A percentile compares a stretch with the other conserved stretches of the same genome.
Conservation (phyloP, 441 rosid species). For the Brassica hybrid region DNA sequence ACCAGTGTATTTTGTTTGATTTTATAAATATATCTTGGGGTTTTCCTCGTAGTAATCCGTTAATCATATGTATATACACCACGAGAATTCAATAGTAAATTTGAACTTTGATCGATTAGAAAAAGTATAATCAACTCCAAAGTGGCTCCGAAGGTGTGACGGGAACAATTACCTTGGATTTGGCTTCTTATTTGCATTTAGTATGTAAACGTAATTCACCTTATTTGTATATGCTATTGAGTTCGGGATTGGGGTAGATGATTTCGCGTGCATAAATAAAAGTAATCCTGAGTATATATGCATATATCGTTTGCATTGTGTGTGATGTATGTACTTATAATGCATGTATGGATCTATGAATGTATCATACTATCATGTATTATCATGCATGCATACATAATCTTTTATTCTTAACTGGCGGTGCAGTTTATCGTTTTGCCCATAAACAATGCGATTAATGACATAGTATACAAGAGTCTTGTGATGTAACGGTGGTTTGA, state of each 20-base stretch:
- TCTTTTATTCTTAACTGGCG: not conserved
- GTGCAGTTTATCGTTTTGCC: not conserved
- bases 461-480: not conserved
- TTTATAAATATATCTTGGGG: conserved; percentile 1
- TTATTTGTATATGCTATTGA: not conserved
- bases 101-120: not conserved
- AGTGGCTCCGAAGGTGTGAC: conserved; percentile 11
- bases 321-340: not conserved
- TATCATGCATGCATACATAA: not conserved
- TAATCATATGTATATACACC: not conserved
- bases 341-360: not conserved
- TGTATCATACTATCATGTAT: conserved; percentile 3
- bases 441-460: not conserved
- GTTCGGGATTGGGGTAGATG: not conserved
- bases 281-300: not conserved
- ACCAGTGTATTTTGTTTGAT: not conserved
- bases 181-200: conserved; percentile 16
- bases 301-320: not conserved
- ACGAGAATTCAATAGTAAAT: not conserved
- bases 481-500: not conserved
- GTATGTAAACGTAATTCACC: not conserved
- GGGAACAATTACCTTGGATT: conserved; percentile 12
- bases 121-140: not conserved
- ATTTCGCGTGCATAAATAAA: not conserved
- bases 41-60: not conserved